Conservation (phyloP, 2,329 filamentous ascomycete species). For the Botrytis pseudocinerea region DNA sequence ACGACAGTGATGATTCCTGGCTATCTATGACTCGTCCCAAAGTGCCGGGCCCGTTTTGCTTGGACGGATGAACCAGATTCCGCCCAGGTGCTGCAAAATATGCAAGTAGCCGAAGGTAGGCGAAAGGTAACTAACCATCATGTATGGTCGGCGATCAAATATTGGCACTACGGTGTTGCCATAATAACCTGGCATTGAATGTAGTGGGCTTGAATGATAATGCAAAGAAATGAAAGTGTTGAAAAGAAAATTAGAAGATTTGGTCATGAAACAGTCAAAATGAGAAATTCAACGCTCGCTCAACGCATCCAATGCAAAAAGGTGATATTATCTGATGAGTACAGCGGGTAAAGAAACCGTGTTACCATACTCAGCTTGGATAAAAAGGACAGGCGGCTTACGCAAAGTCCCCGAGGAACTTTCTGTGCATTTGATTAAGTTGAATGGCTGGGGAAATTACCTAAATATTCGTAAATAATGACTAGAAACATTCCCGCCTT, state of each 20-base stretch:
- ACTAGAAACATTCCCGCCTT: neutral
- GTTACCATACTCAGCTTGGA: neutral
- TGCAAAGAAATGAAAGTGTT: neutral
- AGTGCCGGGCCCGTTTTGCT: constrained; percentile 14
- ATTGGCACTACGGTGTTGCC: constrained; percentile 12
- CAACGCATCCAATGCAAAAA: constrained; percentile 3
- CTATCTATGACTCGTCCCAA: constrained; percentile 14
- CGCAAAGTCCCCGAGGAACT: constrained; percentile 17
- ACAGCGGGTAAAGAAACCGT: neutral
- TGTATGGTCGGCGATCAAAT: constrained; percentile 23
- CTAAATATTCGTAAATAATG: neutral
- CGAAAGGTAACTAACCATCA: constrained; percentile 11
- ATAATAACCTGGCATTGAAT: neutral
- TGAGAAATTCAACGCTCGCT: neutral
- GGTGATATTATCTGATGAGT: constrained; percentile 1
- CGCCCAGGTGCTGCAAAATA: constrained; percentile 16
- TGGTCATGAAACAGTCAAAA: neutral
- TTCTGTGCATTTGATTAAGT: constrained; percentile 7
- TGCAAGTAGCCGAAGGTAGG: constrained; percentile 17
- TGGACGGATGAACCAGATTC: constrained; percentile 14
- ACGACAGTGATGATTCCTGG: constrained; percentile 15
- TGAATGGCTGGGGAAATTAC: constrained; percentile 12
- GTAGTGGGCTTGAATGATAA: neutral
- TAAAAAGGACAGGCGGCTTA: neutral
- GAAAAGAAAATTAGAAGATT: neutral